Conservation (phyloP, 2,329 filamentous ascomycete species). For the Aureobasidium sp. region DNA sequence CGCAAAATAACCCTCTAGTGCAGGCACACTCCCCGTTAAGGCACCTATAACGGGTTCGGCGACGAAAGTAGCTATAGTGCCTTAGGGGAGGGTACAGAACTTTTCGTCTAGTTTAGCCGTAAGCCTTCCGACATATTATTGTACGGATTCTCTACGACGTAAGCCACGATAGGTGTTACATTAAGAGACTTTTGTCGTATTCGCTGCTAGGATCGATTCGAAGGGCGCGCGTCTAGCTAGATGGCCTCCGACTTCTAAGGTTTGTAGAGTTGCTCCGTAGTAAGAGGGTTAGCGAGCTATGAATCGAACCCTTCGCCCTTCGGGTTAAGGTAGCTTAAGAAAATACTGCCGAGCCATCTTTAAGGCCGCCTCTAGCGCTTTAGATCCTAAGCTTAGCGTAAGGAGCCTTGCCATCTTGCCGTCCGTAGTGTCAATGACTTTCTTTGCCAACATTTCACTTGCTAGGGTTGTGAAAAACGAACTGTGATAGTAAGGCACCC, state of each 20-base stretch:
- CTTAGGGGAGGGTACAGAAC: constrained; percentile 55
- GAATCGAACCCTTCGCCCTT: constrained; percentile 51
- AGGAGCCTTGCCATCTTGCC: constrained; percentile 47
- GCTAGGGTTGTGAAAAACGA: constrained; percentile 49
- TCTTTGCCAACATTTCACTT: constrained; percentile 44
- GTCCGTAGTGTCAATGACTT: constrained; percentile 43
- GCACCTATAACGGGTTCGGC: constrained; percentile 66
- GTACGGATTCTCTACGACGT: constrained; percentile 46
- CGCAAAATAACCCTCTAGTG: constrained; percentile 59
- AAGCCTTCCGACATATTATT: constrained; percentile 52
- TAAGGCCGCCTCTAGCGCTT: constrained; percentile 60
- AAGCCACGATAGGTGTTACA: constrained; percentile 59
- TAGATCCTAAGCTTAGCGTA: constrained; percentile 46
- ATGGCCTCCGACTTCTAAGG: constrained; percentile 58
- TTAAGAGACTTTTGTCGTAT: constrained; percentile 54
- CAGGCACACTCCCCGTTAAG: constrained; percentile 59
- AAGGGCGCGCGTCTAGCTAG: constrained; percentile 52
- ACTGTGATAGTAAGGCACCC: constrained; percentile 52
- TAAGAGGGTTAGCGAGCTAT: constrained; percentile 60
- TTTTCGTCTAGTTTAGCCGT: constrained; percentile 58
- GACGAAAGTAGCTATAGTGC: constrained; percentile 62
- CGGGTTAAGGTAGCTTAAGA: constrained; percentile 42
- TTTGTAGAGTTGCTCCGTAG: constrained; percentile 62
- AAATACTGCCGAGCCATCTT: constrained; percentile 62
- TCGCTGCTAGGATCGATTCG: constrained; percentile 48